Evolutionary conservation across 164 flowering plant genomes (phyloP).

Genomic region (Magnolia sinica): DNA sequence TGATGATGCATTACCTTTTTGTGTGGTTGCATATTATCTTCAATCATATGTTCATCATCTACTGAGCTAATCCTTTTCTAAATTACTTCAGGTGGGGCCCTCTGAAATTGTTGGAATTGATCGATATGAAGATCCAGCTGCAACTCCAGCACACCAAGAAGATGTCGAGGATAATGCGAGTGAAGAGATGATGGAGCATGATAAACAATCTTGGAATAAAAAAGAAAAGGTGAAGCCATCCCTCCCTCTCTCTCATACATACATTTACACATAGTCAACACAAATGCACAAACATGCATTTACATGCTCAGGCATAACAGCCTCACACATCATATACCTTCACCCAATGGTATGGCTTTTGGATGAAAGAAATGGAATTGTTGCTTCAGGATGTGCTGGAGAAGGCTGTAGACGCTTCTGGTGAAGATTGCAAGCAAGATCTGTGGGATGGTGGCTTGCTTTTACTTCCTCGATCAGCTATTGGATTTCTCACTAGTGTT

Average conservation of each 20-base stretch:
- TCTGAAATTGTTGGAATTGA: constrained; percentile 54
- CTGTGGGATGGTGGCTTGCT: constrained; percentile 27
- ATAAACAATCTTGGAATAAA: constrained; percentile 23
- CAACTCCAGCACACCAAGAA: constrained; percentile 33
- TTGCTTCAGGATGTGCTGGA: constrained; percentile 15
- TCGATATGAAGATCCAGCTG: constrained; percentile 44
- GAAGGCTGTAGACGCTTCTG: constrained; percentile 18
- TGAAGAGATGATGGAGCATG: constrained; percentile 26
- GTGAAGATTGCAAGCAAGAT: constrained; percentile 24
- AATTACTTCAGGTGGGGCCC: constrained; percentile 64
- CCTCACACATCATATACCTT: not conserved
- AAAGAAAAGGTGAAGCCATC: constrained; percentile 38
- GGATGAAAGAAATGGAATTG: not conserved
- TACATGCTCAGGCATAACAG: not conserved
- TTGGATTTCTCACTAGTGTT: constrained; percentile 55
- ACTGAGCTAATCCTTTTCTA: constrained; percentile 2
- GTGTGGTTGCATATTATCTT: not conserved
- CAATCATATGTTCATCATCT: not conserved
- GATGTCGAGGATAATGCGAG: constrained; percentile 28
- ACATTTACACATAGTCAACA: not conserved
- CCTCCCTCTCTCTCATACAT: constrained; percentile 8
- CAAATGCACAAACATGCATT: not conserved
- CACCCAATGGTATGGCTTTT: not conserved
- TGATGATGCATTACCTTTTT: not conserved
- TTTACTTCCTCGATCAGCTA: constrained; percentile 55